A percentile compares a stretch with the other conserved stretches of the same genome.
These are phyloP conservation scores for Lasiosphaeria miniovina DNA, from an alignment of 495 filamentous ascomycete genomes.

Conservation along the genomic window DNA sequence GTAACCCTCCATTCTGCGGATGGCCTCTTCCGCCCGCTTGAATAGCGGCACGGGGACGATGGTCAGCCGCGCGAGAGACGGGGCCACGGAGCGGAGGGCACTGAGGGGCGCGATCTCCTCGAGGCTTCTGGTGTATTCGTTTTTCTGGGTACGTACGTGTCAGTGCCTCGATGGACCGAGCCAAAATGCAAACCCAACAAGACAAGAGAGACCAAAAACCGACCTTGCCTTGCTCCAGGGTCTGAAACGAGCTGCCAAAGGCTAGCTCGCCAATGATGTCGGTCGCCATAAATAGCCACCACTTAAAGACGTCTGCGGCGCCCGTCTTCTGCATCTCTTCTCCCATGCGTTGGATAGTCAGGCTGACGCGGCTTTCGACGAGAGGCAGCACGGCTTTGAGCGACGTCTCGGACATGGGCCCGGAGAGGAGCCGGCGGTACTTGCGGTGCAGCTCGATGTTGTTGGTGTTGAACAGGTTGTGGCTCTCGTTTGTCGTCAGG, in stretches of 20 bases:
- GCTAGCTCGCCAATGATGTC: conserved; percentile 53
- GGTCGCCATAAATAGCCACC: conserved; percentile 55
- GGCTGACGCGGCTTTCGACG: conserved; percentile 39
- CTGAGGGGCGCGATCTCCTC: conserved; percentile 29
- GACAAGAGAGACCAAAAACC: not conserved
- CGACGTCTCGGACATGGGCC: conserved; percentile 48
- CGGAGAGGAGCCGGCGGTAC: conserved; percentile 39
- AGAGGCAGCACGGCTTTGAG: conserved; percentile 38
- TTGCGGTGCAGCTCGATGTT: conserved; percentile 37
- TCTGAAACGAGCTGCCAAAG: conserved; percentile 55
- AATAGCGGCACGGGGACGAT: conserved; percentile 5
- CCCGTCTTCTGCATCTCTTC: conserved; percentile 31
- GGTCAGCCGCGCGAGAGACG: conserved; percentile 23
- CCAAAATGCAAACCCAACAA: not conserved
- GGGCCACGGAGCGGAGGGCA: conserved; percentile 37
- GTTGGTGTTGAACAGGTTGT: conserved; percentile 35
- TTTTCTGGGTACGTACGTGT: conserved; percentile 18
- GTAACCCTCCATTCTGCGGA: conserved; percentile 27
- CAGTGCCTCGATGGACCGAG: not conserved
- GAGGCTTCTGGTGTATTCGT: conserved; percentile 40
- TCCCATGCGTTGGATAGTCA: conserved; percentile 37
- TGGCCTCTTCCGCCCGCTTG: not conserved
- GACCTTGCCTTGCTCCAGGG: conserved; percentile 49
- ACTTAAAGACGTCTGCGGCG: conserved; percentile 50
- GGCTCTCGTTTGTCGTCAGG: conserved; percentile 12